Base-by-base conservation (phyloP, 257 asterid genomes). In the Solanum chmielewskii region DNA sequence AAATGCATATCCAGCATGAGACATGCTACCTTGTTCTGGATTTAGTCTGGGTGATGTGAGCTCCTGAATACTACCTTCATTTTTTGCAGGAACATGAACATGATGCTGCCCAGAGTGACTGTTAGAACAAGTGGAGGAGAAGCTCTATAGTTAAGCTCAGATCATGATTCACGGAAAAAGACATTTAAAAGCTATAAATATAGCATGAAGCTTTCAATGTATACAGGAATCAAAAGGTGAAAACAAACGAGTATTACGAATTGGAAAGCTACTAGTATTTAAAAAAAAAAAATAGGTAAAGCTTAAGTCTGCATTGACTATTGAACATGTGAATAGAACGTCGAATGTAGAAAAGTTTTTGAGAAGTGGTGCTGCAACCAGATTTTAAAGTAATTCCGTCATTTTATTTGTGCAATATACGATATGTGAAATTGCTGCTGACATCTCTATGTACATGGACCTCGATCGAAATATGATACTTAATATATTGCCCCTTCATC, bases 41-140 rank as follows among this genome's bases (percentile, higher is more conserved):
- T 92, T 91, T 69, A 90, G 89, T 89, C 96, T 93, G 70, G 98
- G 98, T 81, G 98, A 95, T 44, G 92, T 44, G 86, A 95, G 95
- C 90, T 93, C 98, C 88, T 89, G 75, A 62, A 91, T 33, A 90
- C 84, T 89, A 87, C 83, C 83, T 29, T 92, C 99, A 11, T 91
- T 91, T 88, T 94, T 94, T 85, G 84, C 90, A 16, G 87, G 87
- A 75, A 89, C 89, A 84, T 90, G 90, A 75, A 91, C 29, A 15
- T 88, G 96, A 87, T 91, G 92, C 90, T 78, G 89, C 83, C 90
- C 91, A 83, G 91, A 86, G 88, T 90, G 93, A 86, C 98, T 95
- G 97, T 76, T 60, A 23, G 86, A 88, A 89, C 86, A 85, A 88
- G 47, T 42, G 33, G 74, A 31, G 66, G 83, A 90, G 85, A 81